These are phyloP conservation scores for Clarireedia hainanense DNA, from an alignment of 2,329 filamentous ascomycete species.

Conservation along the genomic window DNA sequence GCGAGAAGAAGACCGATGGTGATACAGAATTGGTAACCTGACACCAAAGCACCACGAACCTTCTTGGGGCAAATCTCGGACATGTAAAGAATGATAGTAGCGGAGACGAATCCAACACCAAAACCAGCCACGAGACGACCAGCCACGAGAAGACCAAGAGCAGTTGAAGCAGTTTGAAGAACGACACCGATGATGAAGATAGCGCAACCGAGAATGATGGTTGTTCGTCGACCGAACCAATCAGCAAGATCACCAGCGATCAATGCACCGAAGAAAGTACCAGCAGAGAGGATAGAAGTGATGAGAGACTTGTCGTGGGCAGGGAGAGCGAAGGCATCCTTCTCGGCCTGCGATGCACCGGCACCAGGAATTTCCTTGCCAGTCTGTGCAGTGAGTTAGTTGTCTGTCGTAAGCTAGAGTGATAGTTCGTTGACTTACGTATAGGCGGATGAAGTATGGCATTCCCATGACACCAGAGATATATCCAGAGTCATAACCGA, in stretches of 20 bases:
- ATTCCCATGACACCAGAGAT: constrained; percentile 52
- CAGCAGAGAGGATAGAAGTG: constrained; percentile 61
- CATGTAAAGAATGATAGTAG: constrained; percentile 81
- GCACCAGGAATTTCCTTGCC: constrained; percentile 17
- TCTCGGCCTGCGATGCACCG: constrained; percentile 11
- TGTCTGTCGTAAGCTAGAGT: background rate
- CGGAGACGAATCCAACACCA: constrained; percentile 74
- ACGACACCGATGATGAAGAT: constrained; percentile 63
- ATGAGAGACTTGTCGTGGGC: constrained; percentile 51
- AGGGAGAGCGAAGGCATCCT: constrained; percentile 30
- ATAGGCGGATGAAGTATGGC: constrained; percentile 32
- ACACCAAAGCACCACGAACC: constrained; percentile 72
- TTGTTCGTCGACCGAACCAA: constrained; percentile 62
- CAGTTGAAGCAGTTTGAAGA: constrained; percentile 55
- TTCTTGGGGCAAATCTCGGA: constrained; percentile 50
- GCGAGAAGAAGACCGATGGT: constrained; percentile 72
- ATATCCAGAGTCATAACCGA: constrained; percentile 69
- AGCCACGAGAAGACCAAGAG: constrained; percentile 36
- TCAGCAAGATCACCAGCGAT: constrained; percentile 73
- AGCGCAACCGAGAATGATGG: constrained; percentile 50
- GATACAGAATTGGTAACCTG: constrained; percentile 77
- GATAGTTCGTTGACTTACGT: constrained; percentile 16
- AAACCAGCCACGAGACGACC: constrained; percentile 70
- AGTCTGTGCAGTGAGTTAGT: constrained; percentile 4
- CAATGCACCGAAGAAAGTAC: constrained; percentile 74